Base-by-base conservation (phyloP, 768 basidiomycete species). In the Lactarius akahatsu region DNA sequence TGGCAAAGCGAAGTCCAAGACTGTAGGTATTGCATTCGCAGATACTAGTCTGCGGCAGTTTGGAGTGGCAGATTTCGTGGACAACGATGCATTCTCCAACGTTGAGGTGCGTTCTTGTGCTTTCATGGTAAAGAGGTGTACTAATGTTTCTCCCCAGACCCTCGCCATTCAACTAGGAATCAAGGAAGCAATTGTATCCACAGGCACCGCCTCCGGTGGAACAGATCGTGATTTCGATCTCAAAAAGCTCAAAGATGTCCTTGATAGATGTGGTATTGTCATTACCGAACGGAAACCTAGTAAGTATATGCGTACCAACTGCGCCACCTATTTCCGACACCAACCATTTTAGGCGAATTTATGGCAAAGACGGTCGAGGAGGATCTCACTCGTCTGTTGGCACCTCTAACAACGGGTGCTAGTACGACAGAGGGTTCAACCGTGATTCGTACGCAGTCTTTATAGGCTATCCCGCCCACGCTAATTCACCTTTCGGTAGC, bases 41-140 rank as follows among this genome's bases (percentile, higher is more conserved):
- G 96, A 99, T 76, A 91, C 94, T 0, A 92, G 89, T 67, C 80
- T 86, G 8, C 86, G 93, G 26, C 85, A 91, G 72, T 81, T 99
- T 5, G 97, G 97, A 0, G 89, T 96, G 0, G 83, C 91, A 15
- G 94, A 98, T 68, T 98, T 93, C 71, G 85, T 88, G 9, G 97
- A 99, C 76, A 96, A 95, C 71, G 97, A 98, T 67, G 79, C 94
- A 18, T 98, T 96, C 76, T 95, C 94, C 0, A 99, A 98, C 72
- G 88, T 90, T 3, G 96, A 99, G 82, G 96, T 94, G 66, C 50
- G 77, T 26, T 13, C 23, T 34, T 57, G 8, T 63, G 16, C 20
- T 57, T 41, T 28, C 40, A 15, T 32, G 63, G 20, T 41, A 45
- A 34, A n/a, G 30, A 10, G 52, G 60, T 38, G 55, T 67, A 40